Evolutionary conservation across 1,284 basidiomycete species (phyloP), one percentile per base, ranked within the genome.

Genomic region (Schizopora paradoxa): DNA sequence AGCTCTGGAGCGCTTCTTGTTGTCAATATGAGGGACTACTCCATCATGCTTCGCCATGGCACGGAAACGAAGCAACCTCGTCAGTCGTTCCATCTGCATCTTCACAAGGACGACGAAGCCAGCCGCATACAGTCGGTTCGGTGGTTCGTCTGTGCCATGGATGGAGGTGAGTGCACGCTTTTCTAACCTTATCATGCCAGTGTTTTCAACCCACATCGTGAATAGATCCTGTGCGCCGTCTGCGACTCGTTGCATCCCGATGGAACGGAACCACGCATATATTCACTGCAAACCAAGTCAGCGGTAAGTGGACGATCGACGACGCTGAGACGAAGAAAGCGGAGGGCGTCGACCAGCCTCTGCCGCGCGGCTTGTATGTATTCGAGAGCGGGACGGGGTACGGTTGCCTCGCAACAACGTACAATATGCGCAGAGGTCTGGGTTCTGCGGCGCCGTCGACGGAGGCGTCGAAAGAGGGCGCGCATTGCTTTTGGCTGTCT

Each of bases 11-110:
- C 74, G 2, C 50, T 91, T 14, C 65, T 76, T 19, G 64, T 91
- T 25, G 60, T 90, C 14, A 84, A 91, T 58, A 72, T 90, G 71
- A 73, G 86, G 19, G 82, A 76, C 1, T 86, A 86, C 0, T 69
- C 70, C 6, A 66, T 91, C 8, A 74, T 90, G 16, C 57, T 74
- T 5, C 64, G 74, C 28, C 68, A 69, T 53, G 61, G 63, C 36
- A 62, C 63, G 41, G 57, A 63, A 41, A 56, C 60, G 41, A 60
- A 64, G 46, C 53, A 47, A 43, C 58, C 54, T 52, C 65, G 61
- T 47, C 62, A 63, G 46, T 66, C 58, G 37, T 48, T 69, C 2
- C 51, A 49, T 19, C 48, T 64, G 23, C 60, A 62, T 46, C 42
- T 64, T 14, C 47, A 48, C 23, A 58, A 56, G 51, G 58, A 59